phyloP scores from a whole-genome alignment of 2,329 filamentous ascomycete species.

The Claviceps purpurea region DNA sequence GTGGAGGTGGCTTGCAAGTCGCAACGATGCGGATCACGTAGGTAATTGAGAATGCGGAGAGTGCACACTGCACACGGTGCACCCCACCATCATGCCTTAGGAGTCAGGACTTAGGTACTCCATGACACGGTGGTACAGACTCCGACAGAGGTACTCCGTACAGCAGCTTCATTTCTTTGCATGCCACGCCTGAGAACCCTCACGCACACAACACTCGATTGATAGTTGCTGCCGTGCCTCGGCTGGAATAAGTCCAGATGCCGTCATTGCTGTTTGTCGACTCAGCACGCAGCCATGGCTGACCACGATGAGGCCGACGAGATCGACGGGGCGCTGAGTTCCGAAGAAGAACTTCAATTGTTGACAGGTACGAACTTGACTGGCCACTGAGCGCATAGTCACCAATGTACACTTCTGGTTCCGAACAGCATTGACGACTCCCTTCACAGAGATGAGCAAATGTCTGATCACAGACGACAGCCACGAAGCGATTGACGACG shows the following conservation, averaged over 20 bases:
- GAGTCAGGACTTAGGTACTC: too few relatives aligned
- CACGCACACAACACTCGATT: background rate
- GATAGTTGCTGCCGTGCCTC: background rate
- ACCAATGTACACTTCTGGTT: background rate
- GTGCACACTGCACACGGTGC: too few relatives aligned
- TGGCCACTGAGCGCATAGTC: background rate
- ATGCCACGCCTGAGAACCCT: background rate
- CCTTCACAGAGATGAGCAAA: slow-evolving; percentile 29
- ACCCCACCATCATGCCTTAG: too few relatives aligned
- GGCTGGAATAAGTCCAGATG: slow-evolving; percentile 19
- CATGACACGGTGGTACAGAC: too few relatives aligned
- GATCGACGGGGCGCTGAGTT: slow-evolving; percentile 37
- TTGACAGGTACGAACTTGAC: slow-evolving; percentile 55
- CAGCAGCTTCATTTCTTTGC: background rate
- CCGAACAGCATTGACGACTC: slow-evolving; percentile 8
- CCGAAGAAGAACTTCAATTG: slow-evolving; percentile 75
- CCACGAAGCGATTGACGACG: slow-evolving; percentile 62
- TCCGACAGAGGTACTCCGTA: too few relatives aligned
- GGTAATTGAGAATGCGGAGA: too few relatives aligned
- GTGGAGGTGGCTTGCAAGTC: too few relatives aligned
- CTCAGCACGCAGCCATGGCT: slow-evolving; percentile 30
- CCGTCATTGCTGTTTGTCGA: slow-evolving; percentile 16
- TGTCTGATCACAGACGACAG: slow-evolving; percentile 32
- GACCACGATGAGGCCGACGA: slow-evolving; percentile 50
- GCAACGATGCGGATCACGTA: too few relatives aligned